A percentile compares a stretch with the other conserved stretches of the same genome.
These are phyloP conservation scores for Breynia disticha DNA, from an alignment of 441 rosid species.

Conservation along the genomic window DNA sequence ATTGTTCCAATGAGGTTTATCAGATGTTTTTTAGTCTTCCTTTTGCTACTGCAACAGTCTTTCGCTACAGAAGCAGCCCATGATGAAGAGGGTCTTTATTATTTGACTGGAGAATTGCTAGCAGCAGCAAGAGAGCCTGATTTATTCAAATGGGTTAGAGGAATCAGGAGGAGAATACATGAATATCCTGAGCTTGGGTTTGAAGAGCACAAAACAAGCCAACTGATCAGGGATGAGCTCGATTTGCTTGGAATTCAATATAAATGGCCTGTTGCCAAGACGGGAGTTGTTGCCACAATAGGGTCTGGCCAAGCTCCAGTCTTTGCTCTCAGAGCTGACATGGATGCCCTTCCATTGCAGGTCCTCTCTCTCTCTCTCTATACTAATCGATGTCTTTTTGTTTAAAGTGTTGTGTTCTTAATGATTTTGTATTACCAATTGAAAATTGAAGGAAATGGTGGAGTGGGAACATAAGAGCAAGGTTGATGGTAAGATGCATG, in stretches of 20 bases:
- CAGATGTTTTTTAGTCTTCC: slow-evolving; percentile 2
- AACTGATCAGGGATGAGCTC: slow-evolving; percentile 50
- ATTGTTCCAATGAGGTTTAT: slow-evolving; percentile 5
- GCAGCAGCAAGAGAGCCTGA: slow-evolving; percentile 40
- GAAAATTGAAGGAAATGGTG: slow-evolving; percentile 46
- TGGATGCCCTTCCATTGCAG: slow-evolving; percentile 85
- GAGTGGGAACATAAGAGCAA: slow-evolving; percentile 70
- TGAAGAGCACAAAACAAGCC: slow-evolving; percentile 55
- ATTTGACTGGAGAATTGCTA: slow-evolving; percentile 28
- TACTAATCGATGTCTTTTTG: not conserved
- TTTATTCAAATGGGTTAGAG: slow-evolving; percentile 54
- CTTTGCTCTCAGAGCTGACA: slow-evolving; percentile 68
- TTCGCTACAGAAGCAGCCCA: slow-evolving; percentile 8
- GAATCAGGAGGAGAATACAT: slow-evolving; percentile 54
- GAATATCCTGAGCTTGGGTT: slow-evolving; percentile 71
- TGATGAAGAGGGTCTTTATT: slow-evolving; percentile 19
- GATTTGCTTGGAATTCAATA: slow-evolving; percentile 47
- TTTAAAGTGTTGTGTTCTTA: not conserved
- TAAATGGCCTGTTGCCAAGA: slow-evolving; percentile 62
- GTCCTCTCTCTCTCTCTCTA: slow-evolving; percentile 16
- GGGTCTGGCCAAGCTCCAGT: slow-evolving; percentile 49
- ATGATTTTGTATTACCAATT: not conserved
- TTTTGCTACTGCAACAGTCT: slow-evolving; percentile 1
- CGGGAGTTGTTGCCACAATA: slow-evolving; percentile 58
- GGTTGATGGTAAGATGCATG: slow-evolving; percentile 65